Base-by-base conservation (phyloP, 2,329 filamentous ascomycete species). In the Rutstroemia sydowiana region DNA sequence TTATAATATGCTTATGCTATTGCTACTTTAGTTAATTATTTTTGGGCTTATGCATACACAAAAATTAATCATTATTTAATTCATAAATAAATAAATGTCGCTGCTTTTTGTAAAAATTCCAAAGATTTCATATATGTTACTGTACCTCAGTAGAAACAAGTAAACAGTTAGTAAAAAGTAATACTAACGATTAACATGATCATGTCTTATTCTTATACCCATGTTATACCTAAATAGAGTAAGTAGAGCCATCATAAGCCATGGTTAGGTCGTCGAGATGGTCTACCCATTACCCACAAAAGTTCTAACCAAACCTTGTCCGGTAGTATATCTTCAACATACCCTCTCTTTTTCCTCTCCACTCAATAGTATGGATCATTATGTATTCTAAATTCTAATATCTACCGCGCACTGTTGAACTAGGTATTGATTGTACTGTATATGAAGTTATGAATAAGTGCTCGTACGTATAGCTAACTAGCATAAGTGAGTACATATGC, bases 1-100 rank as follows among this genome's bases (percentile, higher is more conserved):
- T 42, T 21, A 37, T 26, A 36, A 23, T 46, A 36, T 45, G 40
- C 23, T 45, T 10, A 39, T 54, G 41, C 41, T 20, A 26, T 11
- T 40, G n/a, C 43, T 34, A 45, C 42, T 39, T 14, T 34, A 14
- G 16, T 28, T 20, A 28, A 11, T 28, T 41, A 36, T 53, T 31
- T 51, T 47, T 53, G 55, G 59, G 57, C 60, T 62, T 63, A 62
- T 63, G 61, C 59, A 61, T 61, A 55, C 56, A 59, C 55, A 61
- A 54, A 46, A 52, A 18, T 41, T 30, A 11, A 21, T 50, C 28
- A 32, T 46, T 20, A 23, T 18, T 46, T 14, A 16, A 30, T 10
- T 13, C 11, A 42, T 14, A 26, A 42, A 3, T n/a, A n/a, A n/a
- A n/a, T n/a, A 31, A 26, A 14, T 39, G 16, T 40, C 48, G 48